Evolutionary conservation across 2,329 filamentous ascomycete species (phyloP).

Genomic region (Hypoxylon sp.): DNA sequence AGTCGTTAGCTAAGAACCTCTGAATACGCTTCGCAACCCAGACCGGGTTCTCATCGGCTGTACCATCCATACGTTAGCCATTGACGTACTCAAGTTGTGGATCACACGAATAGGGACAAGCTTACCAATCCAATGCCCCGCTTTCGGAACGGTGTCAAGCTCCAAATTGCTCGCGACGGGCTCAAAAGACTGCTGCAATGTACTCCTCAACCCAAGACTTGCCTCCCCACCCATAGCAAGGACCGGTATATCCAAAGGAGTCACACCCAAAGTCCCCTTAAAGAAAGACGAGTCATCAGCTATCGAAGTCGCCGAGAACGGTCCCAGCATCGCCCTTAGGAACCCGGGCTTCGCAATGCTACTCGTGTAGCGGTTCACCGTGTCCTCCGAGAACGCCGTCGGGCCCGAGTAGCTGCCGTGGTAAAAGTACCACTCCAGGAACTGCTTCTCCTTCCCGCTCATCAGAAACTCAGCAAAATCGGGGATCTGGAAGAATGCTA

Average conservation of each 20-base stretch:
- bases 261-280: conserved; percentile 48
- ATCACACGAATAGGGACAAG: conserved; percentile 10
- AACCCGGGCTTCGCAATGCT: conserved; percentile 62
- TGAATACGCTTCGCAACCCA: conserved; percentile 48
- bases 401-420: conserved; percentile 60
- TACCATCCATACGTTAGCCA: conserved; percentile 2
- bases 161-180: conserved; percentile 49
- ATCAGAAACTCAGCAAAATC: conserved; percentile 64
- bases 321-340: conserved; percentile 57
- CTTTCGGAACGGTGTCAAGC: conserved; percentile 55
- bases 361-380: conserved; percentile 57
- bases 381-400: conserved; percentile 57
- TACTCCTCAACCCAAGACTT: conserved; percentile 45
- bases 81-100: not conserved
- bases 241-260: conserved; percentile 51
- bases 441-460: conserved; percentile 58
- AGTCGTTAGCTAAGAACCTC: conserved; percentile 44
- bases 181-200: conserved; percentile 41
- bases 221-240: conserved; percentile 57
- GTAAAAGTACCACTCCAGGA: conserved; percentile 64
- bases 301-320: conserved; percentile 54
- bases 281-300: conserved; percentile 58
- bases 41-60: conserved; percentile 49
- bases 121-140: conserved; percentile 58
- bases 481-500: conserved; percentile 63